Conservation (phyloP, 2,329 filamentous ascomycete species). For the Colletotrichum coccodes region DNA sequence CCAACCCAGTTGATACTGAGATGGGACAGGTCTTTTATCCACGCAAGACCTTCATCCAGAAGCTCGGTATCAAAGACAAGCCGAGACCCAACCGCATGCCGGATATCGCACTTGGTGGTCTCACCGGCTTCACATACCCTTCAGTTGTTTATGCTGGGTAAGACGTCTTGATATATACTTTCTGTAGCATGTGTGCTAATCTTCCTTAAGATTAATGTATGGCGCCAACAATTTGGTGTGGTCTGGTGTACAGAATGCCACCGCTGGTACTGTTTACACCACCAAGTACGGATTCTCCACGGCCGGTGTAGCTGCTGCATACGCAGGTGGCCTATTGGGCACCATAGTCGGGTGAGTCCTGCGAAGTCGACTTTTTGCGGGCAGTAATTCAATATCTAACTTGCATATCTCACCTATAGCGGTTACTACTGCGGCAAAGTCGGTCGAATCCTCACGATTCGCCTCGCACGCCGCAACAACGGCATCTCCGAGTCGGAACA, state of each 20-base stretch:
- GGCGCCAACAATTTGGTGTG: constrained; percentile 45
- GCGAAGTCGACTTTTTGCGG: background rate
- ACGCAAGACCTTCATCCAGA: constrained; percentile 49
- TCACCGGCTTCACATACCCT: constrained; percentile 42
- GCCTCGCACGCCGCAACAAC: constrained; percentile 49
- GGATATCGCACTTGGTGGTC: constrained; percentile 45
- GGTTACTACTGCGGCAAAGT: constrained; percentile 45
- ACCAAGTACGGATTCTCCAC: constrained; percentile 42
- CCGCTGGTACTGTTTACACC: constrained; percentile 43
- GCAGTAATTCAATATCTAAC: background rate
- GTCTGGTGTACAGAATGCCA: constrained; percentile 43
- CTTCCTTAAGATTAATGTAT: constrained; percentile 39
- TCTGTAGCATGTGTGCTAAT: too few relatives aligned
- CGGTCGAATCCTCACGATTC: constrained; percentile 50
- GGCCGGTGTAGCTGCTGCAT: constrained; percentile 35
- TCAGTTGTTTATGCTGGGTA: constrained; percentile 50
- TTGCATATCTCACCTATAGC: background rate
- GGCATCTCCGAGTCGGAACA: constrained; percentile 54
- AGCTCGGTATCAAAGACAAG: constrained; percentile 43
- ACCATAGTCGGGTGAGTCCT: constrained; percentile 47
- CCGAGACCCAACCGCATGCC: constrained; percentile 48
- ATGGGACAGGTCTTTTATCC: constrained; percentile 43
- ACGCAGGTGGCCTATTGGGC: constrained; percentile 48
- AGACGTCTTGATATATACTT: background rate
- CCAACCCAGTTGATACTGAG: constrained; percentile 35